phyloP scores from a whole-genome alignment of 371 early-diverging fungal genomes.

The Saksenaea vasiformis region DNA sequence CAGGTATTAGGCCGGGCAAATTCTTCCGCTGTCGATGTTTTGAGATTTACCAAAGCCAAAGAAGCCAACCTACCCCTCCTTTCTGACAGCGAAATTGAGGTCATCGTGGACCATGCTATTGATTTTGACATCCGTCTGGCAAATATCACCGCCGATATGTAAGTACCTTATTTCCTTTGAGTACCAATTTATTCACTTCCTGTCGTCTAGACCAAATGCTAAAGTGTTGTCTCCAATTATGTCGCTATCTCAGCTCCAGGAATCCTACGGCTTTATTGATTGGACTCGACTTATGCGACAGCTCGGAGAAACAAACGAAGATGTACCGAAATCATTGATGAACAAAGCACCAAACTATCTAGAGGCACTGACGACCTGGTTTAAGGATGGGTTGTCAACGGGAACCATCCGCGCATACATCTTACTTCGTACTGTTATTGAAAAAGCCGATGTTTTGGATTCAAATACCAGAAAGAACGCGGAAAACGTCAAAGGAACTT shows the following conservation, averaged over 20 bases:
- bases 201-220: conserved; percentile 35
- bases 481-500: conserved; percentile 16
- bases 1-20: conserved; percentile 15
- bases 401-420: conserved; percentile 13
- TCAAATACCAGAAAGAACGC: conserved; percentile 13
- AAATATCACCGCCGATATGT: conserved; percentile 18
- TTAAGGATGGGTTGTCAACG: background rate
- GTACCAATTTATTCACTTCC: background rate
- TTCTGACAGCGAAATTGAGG: conserved; percentile 15
- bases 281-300: conserved; percentile 21
- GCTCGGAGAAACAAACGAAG: too few relatives aligned
- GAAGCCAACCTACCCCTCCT: conserved; percentile 8
- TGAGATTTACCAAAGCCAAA: conserved; percentile 6
- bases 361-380: conserved; percentile 7
- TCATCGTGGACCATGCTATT: conserved; percentile 37
- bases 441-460: conserved; percentile 10
- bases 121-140: conserved; percentile 56
- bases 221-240: conserved; percentile 39
- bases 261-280: conserved; percentile 21
- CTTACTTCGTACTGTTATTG: background rate
- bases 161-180: background rate
- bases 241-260: conserved; percentile 35
- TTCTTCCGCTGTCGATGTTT: background rate
- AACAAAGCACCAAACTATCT: too few relatives aligned
- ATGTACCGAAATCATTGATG: too few relatives aligned